These are phyloP conservation scores for Talaromyces wortmannii DNA, from an alignment of 495 filamentous ascomycete genomes.

Conservation along the genomic window DNA sequence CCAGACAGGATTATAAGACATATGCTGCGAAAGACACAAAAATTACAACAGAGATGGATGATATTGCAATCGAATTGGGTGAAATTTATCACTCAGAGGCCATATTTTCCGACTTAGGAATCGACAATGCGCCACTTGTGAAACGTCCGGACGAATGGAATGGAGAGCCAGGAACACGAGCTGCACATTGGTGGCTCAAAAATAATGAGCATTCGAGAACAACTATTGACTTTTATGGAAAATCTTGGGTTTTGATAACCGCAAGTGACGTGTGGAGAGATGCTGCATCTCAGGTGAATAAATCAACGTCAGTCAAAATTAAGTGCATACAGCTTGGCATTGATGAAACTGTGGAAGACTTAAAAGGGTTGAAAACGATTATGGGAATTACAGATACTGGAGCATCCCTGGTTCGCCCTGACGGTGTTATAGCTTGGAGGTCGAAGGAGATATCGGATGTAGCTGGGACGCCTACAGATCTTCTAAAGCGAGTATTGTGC, in stretches of 20 bases:
- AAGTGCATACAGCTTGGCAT: constrained; percentile 1
- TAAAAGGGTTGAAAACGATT: constrained; percentile 1
- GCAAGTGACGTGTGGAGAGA: constrained; percentile 7
- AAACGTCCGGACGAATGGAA: constrained; percentile 20
- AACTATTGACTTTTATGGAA: constrained; percentile 10
- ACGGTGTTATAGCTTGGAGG: constrained; percentile 23
- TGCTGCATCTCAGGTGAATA: constrained; percentile 4
- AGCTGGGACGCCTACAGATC: background rate
- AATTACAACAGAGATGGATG: constrained; percentile 6
- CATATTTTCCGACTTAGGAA: constrained; percentile 9
- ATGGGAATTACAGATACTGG: constrained; percentile 12
- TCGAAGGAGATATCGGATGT: background rate
- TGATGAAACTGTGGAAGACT: constrained; percentile 2
- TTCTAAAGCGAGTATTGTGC: background rate
- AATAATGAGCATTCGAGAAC: constrained; percentile 5
- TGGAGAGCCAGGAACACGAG: constrained; percentile 19
- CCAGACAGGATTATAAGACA: constrained; percentile 17
- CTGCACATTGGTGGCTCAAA: constrained; percentile 15
- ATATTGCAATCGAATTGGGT: constrained; percentile 21
- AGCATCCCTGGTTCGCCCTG: constrained; percentile 16
- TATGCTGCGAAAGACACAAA: constrained; percentile 6
- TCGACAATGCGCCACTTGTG: constrained; percentile 2
- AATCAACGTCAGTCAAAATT: constrained; percentile 1
- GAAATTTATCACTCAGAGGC: constrained; percentile 12
- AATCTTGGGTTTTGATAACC: constrained; percentile 13